These are phyloP conservation scores for Suaeda aralocaspica DNA, from an alignment of 148 eudicot species.

Conservation along the genomic window DNA sequence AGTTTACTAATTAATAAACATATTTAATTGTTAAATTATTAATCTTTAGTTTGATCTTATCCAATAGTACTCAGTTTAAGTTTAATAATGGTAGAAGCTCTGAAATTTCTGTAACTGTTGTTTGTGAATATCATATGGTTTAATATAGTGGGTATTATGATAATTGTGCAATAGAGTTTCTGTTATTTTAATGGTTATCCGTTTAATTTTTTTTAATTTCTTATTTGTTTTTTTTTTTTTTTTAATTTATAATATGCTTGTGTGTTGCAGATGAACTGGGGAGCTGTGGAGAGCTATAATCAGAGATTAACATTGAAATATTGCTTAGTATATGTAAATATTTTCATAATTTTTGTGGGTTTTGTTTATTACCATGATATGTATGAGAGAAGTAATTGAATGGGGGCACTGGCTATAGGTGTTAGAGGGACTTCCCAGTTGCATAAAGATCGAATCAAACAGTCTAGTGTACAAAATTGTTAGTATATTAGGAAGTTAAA, in stretches of 20 bases:
- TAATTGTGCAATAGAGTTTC: no score
- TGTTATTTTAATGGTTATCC: no score
- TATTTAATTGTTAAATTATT: no score
- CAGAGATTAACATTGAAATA: neutral
- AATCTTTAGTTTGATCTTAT: no score
- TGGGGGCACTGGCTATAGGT: conserved; percentile 32
- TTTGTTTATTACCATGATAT: conserved; percentile 8
- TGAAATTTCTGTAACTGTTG: no score
- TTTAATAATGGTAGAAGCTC: no score
- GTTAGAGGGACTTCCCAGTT: conserved; percentile 18
- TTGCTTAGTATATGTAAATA: neutral
- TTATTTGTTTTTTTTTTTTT: no score
- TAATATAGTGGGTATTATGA: no score
- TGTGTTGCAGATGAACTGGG: conserved; percentile 23
- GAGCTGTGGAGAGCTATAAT: conserved; percentile 11
- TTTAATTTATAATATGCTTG: neutral
- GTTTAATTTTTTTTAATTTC: no score
- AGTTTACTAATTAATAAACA: no score
- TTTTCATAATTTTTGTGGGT: conserved; percentile 16
- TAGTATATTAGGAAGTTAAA: conserved; percentile 18
- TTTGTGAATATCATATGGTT: no score
- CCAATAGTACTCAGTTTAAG: no score
- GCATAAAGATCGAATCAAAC: neutral
- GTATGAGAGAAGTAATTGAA: conserved; percentile 29
- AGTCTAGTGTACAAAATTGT: neutral